These are phyloP conservation scores for Fusarium graminum DNA, from an alignment of 2,329 filamentous ascomycete genomes.

Conservation along the genomic window DNA sequence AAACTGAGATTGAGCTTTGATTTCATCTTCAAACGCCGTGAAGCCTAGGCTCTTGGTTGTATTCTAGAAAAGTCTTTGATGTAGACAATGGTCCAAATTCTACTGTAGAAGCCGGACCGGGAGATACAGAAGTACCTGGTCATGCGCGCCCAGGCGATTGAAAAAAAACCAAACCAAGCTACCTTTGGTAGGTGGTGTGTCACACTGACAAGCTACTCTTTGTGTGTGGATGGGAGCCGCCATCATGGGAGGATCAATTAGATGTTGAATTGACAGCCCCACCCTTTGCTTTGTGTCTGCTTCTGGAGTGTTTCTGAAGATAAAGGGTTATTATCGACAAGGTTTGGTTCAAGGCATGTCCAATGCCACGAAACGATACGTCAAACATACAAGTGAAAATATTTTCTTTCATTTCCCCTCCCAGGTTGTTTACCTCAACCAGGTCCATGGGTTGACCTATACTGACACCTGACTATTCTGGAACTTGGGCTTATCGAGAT, in stretches of 20 bases:
- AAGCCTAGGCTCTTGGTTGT: too few relatives aligned
- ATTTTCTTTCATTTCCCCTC: background rate
- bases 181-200: slow-evolving; percentile 11
- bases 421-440: background rate
- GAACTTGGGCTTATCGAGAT: slow-evolving; percentile 28
- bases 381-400: background rate
- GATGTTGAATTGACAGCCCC: background rate
- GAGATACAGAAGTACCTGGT: slow-evolving; percentile 27
- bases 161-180: slow-evolving; percentile 4
- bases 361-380: background rate
- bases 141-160: slow-evolving; percentile 20
- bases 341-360: background rate
- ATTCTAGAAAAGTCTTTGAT: too few relatives aligned
- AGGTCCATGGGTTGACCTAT: background rate
- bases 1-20: too few relatives aligned
- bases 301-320: background rate
- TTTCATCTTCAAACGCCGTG: too few relatives aligned
- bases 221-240: slow-evolving; percentile 15
- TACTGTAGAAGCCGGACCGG: slow-evolving; percentile 15
- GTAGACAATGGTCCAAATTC: too few relatives aligned
- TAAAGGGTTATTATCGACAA: background rate
- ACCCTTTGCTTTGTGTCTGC: background rate
- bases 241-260: slow-evolving; percentile 7
- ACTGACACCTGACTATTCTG: slow-evolving; percentile 14
- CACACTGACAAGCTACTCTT: background rate